Evolutionary conservation across 345 rosid genomes (phyloP).

Genomic region (Citrus medica): DNA sequence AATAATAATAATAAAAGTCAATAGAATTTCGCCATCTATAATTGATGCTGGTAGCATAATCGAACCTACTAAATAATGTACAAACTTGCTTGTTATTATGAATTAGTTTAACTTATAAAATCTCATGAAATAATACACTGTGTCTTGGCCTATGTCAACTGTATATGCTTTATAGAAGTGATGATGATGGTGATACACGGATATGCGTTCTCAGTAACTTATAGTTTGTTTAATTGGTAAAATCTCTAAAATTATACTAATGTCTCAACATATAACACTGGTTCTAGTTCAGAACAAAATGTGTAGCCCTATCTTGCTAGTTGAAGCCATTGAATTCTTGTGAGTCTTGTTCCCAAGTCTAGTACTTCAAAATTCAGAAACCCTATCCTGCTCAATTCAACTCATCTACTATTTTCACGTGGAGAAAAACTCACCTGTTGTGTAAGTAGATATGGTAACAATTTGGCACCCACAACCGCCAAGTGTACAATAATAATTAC

Average conservation of each 20-base stretch:
- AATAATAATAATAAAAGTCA: no score
- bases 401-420: background rate
- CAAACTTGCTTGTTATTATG: background rate
- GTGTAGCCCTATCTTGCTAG: background rate
- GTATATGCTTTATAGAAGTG: no score
- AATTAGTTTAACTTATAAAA: background rate
- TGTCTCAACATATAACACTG: background rate
- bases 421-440: background rate
- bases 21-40: no score
- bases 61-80: no score
- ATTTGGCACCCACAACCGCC: background rate
- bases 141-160: no score
- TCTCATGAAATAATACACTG: background rate
- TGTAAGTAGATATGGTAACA: background rate
- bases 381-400: background rate
- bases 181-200: no score
- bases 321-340: background rate
- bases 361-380: background rate
- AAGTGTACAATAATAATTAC: background rate
- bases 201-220: background rate
- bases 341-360: background rate
- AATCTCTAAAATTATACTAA: no score
- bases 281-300: background rate
- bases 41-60: no score
- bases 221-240: no score